Base-by-base conservation (phyloP, 768 basidiomycete genomes). In the Rubroboletus pulcherrimus region DNA sequence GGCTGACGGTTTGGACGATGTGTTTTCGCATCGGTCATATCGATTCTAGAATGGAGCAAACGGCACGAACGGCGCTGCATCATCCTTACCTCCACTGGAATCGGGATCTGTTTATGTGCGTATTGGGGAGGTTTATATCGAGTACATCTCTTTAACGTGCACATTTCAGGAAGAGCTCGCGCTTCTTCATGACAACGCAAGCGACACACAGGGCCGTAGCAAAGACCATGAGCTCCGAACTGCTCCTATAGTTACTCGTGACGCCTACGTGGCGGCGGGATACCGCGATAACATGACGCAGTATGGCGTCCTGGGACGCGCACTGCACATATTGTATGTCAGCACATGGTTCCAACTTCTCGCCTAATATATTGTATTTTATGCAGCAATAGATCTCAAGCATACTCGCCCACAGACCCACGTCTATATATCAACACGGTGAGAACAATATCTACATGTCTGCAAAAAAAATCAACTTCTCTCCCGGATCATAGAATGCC, bases 401-500 rank as follows among this genome's bases (percentile, higher is more conserved):
- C 75, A 21, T 63, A 66, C 46, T 53, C 60, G 0, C 77, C 74
- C 0, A 53, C 67, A 0, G 84, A 87, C 57, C 75, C 74, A 3
- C 75, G 87, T 0, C 52, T 89, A 0, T 89, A 89, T 61, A 63
- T 89, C 10, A 89, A 89, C 62, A 87, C 86, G 1, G 87, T 85
- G 61, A 65, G 74, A 48, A 38, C 15, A 30, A 45, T 52, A 15
- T 24, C 29, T 29, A 9, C 39, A 17, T 29, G 31, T 53, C 34
- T 17, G 54, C 12, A 2, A 17, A 39, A 49, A 56, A 35, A 35
- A 33, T 55, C 31, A 53, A 10, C 37, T 6, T 42, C 30, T 30
- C 42, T 49, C 29, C 10, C 34, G 42, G 33, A 35, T 40, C 10
- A 15, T 55, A 88, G 87, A 89, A 88, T 63, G 77, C 87, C 0